Conservation (phyloP, 192 early-diverging fungal species). For the Coemansia sp. region DNA sequence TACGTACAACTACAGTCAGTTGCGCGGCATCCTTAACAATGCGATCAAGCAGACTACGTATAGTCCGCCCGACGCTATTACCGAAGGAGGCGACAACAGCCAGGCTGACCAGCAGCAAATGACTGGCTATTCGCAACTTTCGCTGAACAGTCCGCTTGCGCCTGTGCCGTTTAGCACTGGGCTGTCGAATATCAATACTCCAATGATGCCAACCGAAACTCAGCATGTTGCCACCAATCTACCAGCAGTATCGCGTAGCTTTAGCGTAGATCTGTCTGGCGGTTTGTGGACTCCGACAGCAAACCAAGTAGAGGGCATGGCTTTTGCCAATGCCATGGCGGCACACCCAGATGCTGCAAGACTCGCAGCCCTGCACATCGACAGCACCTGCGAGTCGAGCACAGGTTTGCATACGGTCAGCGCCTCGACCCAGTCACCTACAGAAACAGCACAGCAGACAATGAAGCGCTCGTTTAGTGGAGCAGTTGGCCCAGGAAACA, state of each 20-base stretch:
- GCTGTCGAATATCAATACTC: background rate
- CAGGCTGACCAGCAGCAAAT: conserved; percentile 1
- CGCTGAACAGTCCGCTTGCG: background rate
- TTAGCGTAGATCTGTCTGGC: conserved; percentile 7
- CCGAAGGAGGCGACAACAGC: conserved; percentile 12
- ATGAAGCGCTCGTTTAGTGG: conserved; percentile 11
- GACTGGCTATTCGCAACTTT: background rate
- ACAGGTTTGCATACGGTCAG: background rate
- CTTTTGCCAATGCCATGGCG: background rate
- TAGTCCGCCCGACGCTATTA: conserved; percentile 35
- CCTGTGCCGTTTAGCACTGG: background rate
- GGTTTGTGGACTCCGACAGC: conserved; percentile 5
- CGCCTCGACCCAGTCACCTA: background rate
- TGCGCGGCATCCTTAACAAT: conserved; percentile 46
- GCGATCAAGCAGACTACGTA: conserved; percentile 54
- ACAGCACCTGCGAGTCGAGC: background rate
- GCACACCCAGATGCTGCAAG: background rate
- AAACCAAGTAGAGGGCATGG: background rate
- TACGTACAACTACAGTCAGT: conserved; percentile 43
- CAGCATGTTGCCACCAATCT: background rate
- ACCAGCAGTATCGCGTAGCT: background rate
- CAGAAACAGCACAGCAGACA: background rate
- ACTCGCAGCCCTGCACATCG: background rate
- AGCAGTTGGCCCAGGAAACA: conserved; percentile 1
- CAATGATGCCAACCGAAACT: background rate